phyloP scores from a whole-genome alignment of 192 early-diverging fungal species.

The Backusella tarrabulga region DNA sequence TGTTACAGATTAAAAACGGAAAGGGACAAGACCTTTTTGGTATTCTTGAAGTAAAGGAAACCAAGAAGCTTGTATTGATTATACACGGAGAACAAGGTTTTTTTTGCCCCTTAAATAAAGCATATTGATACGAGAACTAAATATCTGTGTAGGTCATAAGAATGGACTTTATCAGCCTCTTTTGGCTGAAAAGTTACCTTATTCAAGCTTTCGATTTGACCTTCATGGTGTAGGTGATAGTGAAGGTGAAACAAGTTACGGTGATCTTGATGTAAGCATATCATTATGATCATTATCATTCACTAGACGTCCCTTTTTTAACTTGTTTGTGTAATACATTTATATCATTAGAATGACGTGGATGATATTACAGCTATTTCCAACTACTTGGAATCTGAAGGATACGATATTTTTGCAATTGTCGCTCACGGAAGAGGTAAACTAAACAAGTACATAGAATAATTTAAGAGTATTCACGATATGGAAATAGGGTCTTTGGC shows the following conservation, averaged over 20 bases:
- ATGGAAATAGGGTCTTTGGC: slow-evolving; percentile 24
- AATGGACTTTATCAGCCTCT: slow-evolving; percentile 33
- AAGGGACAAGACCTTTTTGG: slow-evolving; percentile 24
- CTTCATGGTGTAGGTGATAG: slow-evolving; percentile 41
- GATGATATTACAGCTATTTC: slow-evolving; percentile 21
- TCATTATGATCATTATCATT: background rate
- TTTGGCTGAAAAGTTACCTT: slow-evolving; percentile 34
- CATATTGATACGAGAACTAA: background rate
- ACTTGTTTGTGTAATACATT: background rate
- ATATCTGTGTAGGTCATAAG: slow-evolving; percentile 30
- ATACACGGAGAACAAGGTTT: slow-evolving; percentile 30
- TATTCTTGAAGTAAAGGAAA: slow-evolving; percentile 21
- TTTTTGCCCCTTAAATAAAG: background rate
- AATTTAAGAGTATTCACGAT: background rate
- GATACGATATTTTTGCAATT: slow-evolving; percentile 28
- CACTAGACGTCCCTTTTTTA: background rate
- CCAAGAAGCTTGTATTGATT: slow-evolving; percentile 23
- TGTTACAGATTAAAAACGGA: slow-evolving; percentile 19
- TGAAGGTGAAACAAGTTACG: slow-evolving; percentile 15
- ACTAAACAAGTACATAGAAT: background rate
- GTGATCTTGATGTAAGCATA: background rate
- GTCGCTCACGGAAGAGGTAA: slow-evolving; percentile 31
- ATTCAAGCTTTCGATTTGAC: slow-evolving; percentile 39
- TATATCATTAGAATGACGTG: slow-evolving; percentile 9
- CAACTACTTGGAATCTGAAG: slow-evolving; percentile 22